Evolutionary conservation across 106 monocot genomes (phyloP), one percentile per base, ranked within the genome.

Genomic region (Dendrobium huoshanense): DNA sequence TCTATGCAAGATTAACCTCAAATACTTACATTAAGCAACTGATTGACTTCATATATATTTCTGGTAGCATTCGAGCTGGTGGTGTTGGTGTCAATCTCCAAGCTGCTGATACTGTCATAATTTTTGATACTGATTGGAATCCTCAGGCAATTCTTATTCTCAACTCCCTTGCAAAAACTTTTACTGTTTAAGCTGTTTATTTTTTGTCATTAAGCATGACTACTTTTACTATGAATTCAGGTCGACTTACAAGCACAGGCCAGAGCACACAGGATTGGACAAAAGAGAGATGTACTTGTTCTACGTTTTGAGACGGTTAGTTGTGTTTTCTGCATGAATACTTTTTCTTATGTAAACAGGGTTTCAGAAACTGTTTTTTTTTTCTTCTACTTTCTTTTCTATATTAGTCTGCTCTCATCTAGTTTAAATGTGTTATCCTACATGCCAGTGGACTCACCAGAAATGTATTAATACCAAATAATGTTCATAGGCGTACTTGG

Each of bases 71-170:
- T 81, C 98, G 98, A 79, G 98, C 98, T 80, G 98, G 98, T 77
- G 98, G 98, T 43, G 98, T 99, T 84, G 98, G 98, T 19, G 98
- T 99, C 58, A 99, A 99, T 87, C 95, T 99, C 85, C 98, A 99
- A 86, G 98, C 98, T 83, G 98, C 98, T 78, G 98, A 99, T 85
- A 99, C 98, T 79, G 98, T 99, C 65, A 95, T 99, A 54, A 99
- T 99, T 81, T 99, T 99, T 86, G 98, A 99, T 67, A 99, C 98
- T 74, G 98, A 99, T 75, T 99, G 98, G 98, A 99, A 99, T 80
- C 98, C 98, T 80, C 98, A 99, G 98, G 98, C 84, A 95, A 87
- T 68, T 65, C 54, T 67, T 27, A 73, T 29, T 56, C 25, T 31
- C 64, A 9, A 40, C 24, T 42, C 7, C 19, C n/a, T 4, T 81